Base-by-base conservation (phyloP, 2,329 filamentous ascomycete genomes). In the Sordariomycetes sp. region DNA sequence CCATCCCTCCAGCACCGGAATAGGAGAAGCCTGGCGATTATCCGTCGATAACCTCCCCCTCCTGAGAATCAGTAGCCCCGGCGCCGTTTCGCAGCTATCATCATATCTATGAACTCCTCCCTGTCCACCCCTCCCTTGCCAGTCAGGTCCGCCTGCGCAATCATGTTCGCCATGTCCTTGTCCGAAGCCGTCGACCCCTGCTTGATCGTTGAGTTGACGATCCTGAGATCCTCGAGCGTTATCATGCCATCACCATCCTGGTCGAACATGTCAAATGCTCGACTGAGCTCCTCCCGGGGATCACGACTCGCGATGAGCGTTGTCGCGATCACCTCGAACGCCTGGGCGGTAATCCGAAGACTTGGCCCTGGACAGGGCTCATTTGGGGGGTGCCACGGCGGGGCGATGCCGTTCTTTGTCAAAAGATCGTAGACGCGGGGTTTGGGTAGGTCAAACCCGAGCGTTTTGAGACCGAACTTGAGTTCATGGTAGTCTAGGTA, bases 401-500 rank as follows among this genome's bases (percentile, higher is more conserved):
- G 83, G 28, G 88, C 81, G 3, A 88, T 80, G 62, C 92, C 94
- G 71, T 94, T 86, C n/a, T 83, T 80, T 60, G 90, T 88, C 61
- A 99, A 81, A 61, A 95, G 83, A 53, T 81, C 77, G 66, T 93
- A 86, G 61, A 96, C 90, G 65, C 96, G 90, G 61, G 85, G 78
- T 71, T 96, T 96, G 60, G 90, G 82, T 55, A 96, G 79, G 67
- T 95, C 90, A 76, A 97, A 97, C 63, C 94, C 94, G 1, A 99
- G 85, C 3, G 94, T 94, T 70, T 95, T 94, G 66, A 97, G 86
- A 61, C 93, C 91, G 74, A 97, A 94, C 73, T 94, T 93, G 70
- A 97, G 89, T 75, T 99, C 94, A 76, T 97, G 94, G 78, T 96
- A 97, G 76, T 97, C 93, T 69, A 99, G 90, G 72, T 89, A 86